Conservation (phyloP, 2,329 filamentous ascomycete genomes). For the Stemphylium vesicarium region DNA sequence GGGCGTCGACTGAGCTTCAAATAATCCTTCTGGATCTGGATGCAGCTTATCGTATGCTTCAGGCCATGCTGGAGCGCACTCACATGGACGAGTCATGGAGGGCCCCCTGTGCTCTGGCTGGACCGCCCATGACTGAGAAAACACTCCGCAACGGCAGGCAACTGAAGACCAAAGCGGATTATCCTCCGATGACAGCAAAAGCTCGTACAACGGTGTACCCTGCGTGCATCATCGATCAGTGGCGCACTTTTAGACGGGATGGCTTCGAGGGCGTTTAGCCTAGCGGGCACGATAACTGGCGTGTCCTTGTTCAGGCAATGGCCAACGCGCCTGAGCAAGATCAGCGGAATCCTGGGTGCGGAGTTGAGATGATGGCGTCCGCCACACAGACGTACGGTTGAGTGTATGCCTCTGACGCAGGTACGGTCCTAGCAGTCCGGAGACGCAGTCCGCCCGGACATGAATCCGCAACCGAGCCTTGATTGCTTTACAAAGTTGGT, state of each 20-base stretch:
- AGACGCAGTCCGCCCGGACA: constrained; percentile 5
- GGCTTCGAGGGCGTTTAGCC: constrained; percentile 42
- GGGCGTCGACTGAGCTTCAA: not conserved
- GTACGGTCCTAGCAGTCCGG: constrained; percentile 29
- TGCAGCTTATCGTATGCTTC: constrained; percentile 11
- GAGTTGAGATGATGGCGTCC: constrained; percentile 37
- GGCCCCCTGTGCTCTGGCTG: constrained; percentile 10
- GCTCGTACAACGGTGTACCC: constrained; percentile 28
- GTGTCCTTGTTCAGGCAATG: constrained; percentile 34
- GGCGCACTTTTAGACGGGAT: constrained; percentile 42
- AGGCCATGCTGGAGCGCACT: constrained; percentile 25
- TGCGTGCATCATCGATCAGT: constrained; percentile 33
- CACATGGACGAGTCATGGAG: constrained; percentile 13
- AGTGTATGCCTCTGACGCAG: constrained; percentile 36
- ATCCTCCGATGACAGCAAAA: constrained; percentile 14
- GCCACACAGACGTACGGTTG: constrained; percentile 33
- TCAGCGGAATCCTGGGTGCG: constrained; percentile 37
- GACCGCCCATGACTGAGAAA: constrained; percentile 6
- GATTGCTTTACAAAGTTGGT: constrained; percentile 13
- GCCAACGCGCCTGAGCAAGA: constrained; percentile 32
- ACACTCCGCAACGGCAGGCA: constrained; percentile 16
- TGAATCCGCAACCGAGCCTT: constrained; percentile 2
- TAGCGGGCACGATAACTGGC: constrained; percentile 40
- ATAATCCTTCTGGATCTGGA: constrained; percentile 1
- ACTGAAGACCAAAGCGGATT: constrained; percentile 19